Conservation (phyloP, 129 eudicot species). For the Flaveria bidentis region DNA sequence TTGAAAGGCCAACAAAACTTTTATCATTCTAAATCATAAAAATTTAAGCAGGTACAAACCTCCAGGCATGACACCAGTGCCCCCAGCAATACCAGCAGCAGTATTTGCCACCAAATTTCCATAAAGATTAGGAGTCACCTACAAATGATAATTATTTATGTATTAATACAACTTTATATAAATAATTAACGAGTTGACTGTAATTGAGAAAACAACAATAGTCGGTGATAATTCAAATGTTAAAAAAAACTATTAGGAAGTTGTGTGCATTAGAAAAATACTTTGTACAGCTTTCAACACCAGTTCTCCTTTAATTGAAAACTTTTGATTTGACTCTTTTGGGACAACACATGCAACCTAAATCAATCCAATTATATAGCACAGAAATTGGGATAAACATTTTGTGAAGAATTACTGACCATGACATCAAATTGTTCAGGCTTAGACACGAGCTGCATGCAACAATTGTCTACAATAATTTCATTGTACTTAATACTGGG, state of each 20-base stretch:
- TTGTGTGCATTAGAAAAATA: not conserved
- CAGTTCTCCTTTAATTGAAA: not conserved
- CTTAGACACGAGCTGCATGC: conserved; percentile 96
- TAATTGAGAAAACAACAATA: not conserved
- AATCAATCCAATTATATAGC: not conserved
- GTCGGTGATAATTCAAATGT: too few relatives aligned
- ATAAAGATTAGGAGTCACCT: conserved; percentile 97
- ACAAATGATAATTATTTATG: conserved; percentile 15
- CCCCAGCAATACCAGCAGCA: conserved; percentile 99
- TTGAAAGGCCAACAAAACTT: too few relatives aligned
- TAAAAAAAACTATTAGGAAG: not conserved
- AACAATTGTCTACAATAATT: conserved; percentile 94
- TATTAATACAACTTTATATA: not conserved
- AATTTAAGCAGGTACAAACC: conserved; percentile 42
- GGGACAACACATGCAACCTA: not conserved
- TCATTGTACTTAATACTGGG: conserved; percentile 87
- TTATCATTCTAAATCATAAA: not conserved
- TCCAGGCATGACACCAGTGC: conserved; percentile 99
- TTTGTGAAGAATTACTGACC: conserved; percentile 43
- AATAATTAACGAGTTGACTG: not conserved
- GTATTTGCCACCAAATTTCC: conserved; percentile 93
- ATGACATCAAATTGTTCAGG: conserved; percentile 97
- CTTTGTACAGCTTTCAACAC: not conserved
- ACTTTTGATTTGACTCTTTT: not conserved
- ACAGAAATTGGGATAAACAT: not conserved